These are phyloP conservation scores for Psilocybe azurescens DNA, from an alignment of 768 basidiomycete species.

Conservation along the genomic window DNA sequence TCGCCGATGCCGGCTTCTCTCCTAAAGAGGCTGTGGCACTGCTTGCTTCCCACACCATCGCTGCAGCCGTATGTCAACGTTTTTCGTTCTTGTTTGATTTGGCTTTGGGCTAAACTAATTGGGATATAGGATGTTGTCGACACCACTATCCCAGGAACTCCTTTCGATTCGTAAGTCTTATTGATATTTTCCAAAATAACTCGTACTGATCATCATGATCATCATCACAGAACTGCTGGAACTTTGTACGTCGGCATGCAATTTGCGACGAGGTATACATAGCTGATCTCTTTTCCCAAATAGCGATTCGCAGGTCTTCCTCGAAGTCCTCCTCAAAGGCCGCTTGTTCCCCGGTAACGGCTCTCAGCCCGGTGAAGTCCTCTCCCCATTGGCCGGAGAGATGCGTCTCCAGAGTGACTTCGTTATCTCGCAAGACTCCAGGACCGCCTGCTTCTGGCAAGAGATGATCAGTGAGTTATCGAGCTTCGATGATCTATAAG, in stretches of 20 bases:
- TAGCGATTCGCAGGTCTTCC: constrained; percentile 39
- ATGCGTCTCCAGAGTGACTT: constrained; percentile 46
- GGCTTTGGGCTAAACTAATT: not conserved
- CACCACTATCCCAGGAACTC: constrained; percentile 28
- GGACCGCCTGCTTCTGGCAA: constrained; percentile 30
- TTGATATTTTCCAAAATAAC: not conserved
- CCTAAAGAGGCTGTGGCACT: constrained; percentile 28
- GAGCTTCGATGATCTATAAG: not conserved
- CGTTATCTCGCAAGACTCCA: constrained; percentile 22
- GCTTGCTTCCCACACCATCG: constrained; percentile 29
- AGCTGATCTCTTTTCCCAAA: not conserved
- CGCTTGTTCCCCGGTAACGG: constrained; percentile 16
- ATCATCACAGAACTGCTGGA: constrained; percentile 24
- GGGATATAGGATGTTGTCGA: constrained; percentile 28
- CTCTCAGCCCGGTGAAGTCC: constrained; percentile 33
- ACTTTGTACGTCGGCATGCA: constrained; percentile 21
- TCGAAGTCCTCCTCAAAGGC: constrained; percentile 36
- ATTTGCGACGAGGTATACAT: not conserved
- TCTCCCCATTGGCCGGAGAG: constrained; percentile 39
- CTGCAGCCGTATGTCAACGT: constrained; percentile 22
- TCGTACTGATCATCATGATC: not conserved
- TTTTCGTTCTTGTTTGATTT: not conserved
- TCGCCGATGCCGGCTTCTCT: constrained; percentile 32
- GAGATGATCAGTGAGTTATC: constrained; percentile 17
- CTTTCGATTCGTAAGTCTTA: constrained; percentile 36